phyloP scores from a whole-genome alignment of 2,329 filamentous ascomycete species.

The Aspergillus sp. region DNA sequence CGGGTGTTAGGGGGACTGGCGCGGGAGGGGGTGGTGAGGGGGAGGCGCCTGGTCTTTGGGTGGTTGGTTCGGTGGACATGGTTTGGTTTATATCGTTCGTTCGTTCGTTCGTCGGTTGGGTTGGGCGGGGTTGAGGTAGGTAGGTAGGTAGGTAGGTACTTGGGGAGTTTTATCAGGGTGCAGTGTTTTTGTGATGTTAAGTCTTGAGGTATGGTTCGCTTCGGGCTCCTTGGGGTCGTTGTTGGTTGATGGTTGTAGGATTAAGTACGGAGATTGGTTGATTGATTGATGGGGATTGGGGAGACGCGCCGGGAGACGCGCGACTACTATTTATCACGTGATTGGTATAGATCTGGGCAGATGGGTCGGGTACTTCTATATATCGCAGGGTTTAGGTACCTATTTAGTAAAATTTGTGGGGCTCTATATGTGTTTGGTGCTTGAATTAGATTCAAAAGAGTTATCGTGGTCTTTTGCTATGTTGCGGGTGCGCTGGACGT shows the following conservation, averaged over 20 bases:
- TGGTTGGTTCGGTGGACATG: constrained; percentile 26
- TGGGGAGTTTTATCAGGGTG: not conserved
- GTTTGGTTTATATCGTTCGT: not conserved
- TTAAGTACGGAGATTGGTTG: not conserved
- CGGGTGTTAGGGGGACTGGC: constrained; percentile 57
- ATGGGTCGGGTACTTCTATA: not conserved
- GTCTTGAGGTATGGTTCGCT: not conserved
- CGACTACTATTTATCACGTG: constrained; percentile 23
- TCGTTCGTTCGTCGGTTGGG: not conserved
- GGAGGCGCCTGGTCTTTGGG: constrained; percentile 31
- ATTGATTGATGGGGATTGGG: constrained; percentile 2
- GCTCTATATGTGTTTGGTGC: too few relatives aligned
- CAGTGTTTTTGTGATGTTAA: not conserved
- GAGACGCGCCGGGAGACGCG: constrained; percentile 20
- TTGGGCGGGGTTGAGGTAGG: not conserved
- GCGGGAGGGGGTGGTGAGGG: constrained; percentile 57
- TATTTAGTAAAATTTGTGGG: too few relatives aligned
- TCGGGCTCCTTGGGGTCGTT: not conserved
- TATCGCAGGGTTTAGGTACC: too few relatives aligned
- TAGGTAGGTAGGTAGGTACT: not conserved
- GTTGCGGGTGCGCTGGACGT: too few relatives aligned
- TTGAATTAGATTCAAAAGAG: too few relatives aligned
- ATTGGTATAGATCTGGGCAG: not conserved
- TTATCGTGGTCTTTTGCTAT: too few relatives aligned
- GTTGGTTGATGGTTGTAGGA: not conserved